These are phyloP conservation scores for Volvox reticuliferus DNA, from an alignment of 139 green algal species.

Conservation along the genomic window DNA sequence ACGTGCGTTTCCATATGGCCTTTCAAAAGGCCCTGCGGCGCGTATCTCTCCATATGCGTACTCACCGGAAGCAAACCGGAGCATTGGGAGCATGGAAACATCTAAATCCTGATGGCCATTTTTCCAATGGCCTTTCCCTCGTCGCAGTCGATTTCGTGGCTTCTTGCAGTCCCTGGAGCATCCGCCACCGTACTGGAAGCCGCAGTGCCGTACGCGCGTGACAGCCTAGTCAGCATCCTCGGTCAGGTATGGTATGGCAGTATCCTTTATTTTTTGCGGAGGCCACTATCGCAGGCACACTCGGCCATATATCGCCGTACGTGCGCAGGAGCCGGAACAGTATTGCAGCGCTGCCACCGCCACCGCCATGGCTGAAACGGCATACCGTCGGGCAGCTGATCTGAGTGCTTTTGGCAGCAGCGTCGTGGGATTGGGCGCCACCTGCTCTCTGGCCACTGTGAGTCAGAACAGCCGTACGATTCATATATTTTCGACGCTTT, in stretches of 20 bases:
- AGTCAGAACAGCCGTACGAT: neutral
- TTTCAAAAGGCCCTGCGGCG: too few species aligned
- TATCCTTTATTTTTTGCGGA: neutral
- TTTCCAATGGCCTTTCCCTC: neutral
- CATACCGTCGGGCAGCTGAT: conserved; percentile 74
- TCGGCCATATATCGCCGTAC: neutral
- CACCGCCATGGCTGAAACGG: conserved; percentile 70
- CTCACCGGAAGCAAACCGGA: neutral
- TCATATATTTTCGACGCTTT: too few species aligned
- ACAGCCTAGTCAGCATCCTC: conserved; percentile 69
- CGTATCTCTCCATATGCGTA: too few species aligned
- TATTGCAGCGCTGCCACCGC: conserved; percentile 72
- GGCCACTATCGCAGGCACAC: neutral
- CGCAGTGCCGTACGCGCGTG: conserved; percentile 77
- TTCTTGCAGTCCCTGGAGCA: conserved; percentile 84
- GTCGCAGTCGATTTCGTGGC: conserved; percentile 77
- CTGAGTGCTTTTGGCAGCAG: conserved; percentile 69
- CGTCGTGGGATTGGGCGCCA: conserved; percentile 79
- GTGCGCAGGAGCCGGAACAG: conserved; percentile 52
- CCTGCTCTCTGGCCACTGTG: conserved; percentile 80
- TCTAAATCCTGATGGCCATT: neutral
- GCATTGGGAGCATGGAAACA: neutral
- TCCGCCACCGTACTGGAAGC: conserved; percentile 84
- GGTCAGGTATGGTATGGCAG: conserved; percentile 51
- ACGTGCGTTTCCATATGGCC: too few species aligned